Conservation (phyloP, 768 basidiomycete species). For the Russula sp. region DNA sequence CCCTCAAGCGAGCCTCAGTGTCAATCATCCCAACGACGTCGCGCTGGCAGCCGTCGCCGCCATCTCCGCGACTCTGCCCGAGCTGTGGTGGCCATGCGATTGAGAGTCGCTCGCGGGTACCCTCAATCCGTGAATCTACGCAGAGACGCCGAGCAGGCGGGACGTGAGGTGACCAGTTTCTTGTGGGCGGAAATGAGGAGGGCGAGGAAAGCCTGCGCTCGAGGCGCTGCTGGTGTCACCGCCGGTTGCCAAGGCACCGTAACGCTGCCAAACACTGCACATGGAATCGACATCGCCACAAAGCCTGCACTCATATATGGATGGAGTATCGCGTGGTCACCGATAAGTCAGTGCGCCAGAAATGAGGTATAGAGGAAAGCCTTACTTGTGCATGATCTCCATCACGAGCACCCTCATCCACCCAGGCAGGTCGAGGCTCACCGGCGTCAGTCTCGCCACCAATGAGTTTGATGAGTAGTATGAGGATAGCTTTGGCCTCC, state of each 20-base stretch:
- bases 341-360: not conserved
- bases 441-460: slow-evolving; percentile 8
- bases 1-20: slow-evolving; percentile 61
- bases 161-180: too few species aligned
- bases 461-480: slow-evolving; percentile 16
- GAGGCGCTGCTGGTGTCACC: slow-evolving; percentile 56
- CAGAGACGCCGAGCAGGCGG: too few species aligned
- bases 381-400: slow-evolving; percentile 27
- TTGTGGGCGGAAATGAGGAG: slow-evolving; percentile 81
- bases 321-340: not conserved
- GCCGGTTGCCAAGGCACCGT: slow-evolving; percentile 36
- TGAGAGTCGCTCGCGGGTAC: slow-evolving; percentile 59
- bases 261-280: slow-evolving; percentile 25
- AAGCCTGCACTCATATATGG: slow-evolving; percentile 4
- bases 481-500: slow-evolving; percentile 58
- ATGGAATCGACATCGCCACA: slow-evolving; percentile 28
- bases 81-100: slow-evolving; percentile 51
- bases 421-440: slow-evolving; percentile 18
- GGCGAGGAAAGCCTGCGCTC: slow-evolving; percentile 64
- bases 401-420: slow-evolving; percentile 31
- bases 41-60: slow-evolving; percentile 83
- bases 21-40: slow-evolving; percentile 85
- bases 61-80: slow-evolving; percentile 72
- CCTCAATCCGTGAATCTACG: too few species aligned
- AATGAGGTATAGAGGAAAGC: not conserved